Evolutionary conservation across 352 stramenopile genomes (phyloP), one percentile per base, ranked within the genome.

Genomic region (Lagenidium sp.): DNA sequence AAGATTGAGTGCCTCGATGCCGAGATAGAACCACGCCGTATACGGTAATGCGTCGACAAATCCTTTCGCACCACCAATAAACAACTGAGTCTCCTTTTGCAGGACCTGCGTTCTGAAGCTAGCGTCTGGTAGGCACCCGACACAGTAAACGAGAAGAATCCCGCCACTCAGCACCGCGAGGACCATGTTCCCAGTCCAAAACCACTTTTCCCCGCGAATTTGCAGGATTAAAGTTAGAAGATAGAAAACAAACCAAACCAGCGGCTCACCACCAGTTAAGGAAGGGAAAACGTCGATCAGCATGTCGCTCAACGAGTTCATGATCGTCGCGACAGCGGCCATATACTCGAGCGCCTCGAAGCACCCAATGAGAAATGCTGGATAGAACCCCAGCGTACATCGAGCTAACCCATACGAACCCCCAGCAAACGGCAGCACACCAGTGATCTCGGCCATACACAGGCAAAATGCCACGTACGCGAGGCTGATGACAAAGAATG

Each of bases 361-460:
- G 35, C 58, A 63, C 15, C 58, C 58, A 18, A 67, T 34, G 29
- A 67, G 31, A 38, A 60, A 67, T 2, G 38, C 58, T 5, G 43
- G 36, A 26, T 47, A 63, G 32, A 59, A 67, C 4, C 58, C 58
- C 18, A 63, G 38, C 6, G 51, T 59, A 24, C 58, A 63, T 0
- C 53, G 45, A 6, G 46, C 47, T n/a, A 67, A 43, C 13, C 53
- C 58, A 31, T 63, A 67, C 16, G 58, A 30, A 12, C 58, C 58
- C n/a, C 53, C 58, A 13, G 53, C 48, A 53, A 67, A 67, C 20
- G 58, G 53, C 20, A 67, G 40, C 26, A 44, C 53, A 18, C 48
- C 36, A 1, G 49, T 60, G 7, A 58, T 44, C 36, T 67, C 58
- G 12, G 58, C 30, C 25, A 57, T 26, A n/a, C 32, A 62, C 24